phyloP scores from a whole-genome alignment of 176 grass and related monocot genomes.

The Stipa capillata region DNA sequence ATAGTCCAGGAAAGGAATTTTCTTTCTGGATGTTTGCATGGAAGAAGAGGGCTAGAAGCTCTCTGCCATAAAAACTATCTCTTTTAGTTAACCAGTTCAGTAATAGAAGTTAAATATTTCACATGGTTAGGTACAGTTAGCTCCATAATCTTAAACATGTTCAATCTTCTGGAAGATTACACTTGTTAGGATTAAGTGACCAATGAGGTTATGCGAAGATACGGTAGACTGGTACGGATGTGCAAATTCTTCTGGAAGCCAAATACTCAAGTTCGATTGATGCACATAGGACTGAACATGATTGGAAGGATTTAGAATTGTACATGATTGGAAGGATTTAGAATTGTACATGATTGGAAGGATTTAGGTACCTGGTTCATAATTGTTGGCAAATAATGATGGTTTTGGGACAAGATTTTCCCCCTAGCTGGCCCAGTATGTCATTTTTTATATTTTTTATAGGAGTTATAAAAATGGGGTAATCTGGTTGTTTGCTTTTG shows the following conservation, averaged over 20 bases:
- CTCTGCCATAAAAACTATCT: background rate
- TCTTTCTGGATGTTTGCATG: background rate
- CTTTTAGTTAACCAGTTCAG: background rate
- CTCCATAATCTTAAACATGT: background rate
- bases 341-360: background rate
- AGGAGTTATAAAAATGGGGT: slow-evolving; percentile 14
- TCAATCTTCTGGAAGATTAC: background rate
- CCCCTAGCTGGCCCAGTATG: background rate
- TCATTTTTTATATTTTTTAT: background rate
- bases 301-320: background rate
- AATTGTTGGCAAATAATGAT: slow-evolving; percentile 12
- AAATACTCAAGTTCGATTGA: slow-evolving; percentile 1
- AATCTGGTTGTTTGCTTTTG: slow-evolving; percentile 26
- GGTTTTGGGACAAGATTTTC: background rate
- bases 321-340: background rate
- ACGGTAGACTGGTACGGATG: background rate
- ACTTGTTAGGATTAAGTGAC: background rate
- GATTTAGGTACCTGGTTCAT: background rate
- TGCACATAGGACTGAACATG: background rate
- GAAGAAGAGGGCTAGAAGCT: background rate
- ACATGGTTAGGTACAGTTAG: background rate
- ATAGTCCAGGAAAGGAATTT: background rate
- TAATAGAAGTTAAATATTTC: background rate
- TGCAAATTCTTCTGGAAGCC: background rate
- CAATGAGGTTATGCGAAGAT: background rate